Evolutionary conservation across 164 flowering plant species (phyloP), one percentile per base, ranked within the genome.

Genomic region (Aristolochia fimbriata): DNA sequence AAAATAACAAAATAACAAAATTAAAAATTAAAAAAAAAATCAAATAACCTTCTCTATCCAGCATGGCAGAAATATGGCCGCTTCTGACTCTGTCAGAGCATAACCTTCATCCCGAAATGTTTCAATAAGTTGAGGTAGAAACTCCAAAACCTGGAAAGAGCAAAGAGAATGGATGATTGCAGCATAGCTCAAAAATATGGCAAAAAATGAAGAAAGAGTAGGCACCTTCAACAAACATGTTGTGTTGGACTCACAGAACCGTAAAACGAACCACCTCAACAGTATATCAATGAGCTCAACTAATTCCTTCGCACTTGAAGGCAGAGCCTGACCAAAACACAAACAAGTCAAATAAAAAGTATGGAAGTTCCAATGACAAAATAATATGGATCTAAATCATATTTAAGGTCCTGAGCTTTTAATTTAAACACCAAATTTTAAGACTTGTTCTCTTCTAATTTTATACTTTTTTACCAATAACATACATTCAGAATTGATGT

Each of bases 181-280:
- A 49, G 8, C 19, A 49, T 6, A 6, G 52, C 8, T 6, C 31
- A 23, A 10, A 41, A 16, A 50, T 16, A 60, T 9, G 48, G 45
- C 24, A 61, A 20, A 22, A 46, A 8, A 4, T 15, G 24, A 37
- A 50, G 13, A 57, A 47, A 55, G 4, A 55, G 46, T 7, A 33
- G 10, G 50, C 46, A 94, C 99, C 99, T 94, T 94, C 70, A 94
- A 70, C 62, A 94, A 68, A 70, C 99, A 94, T 30, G 99, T 88
- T 12, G 99, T 91, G 80, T 94, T 94, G 20, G 97, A 91, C 76
- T 94, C 96, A 77, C 97, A 94, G 59, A 94, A 77, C 52, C 96
- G 83, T 78, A 94, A 70, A 55, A 85, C 97, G 81, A 84, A 78
- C 99, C 99, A 94, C 74, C 74, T 85, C 62, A 94, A 65, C 56